Evolutionary conservation across 345 rosid genomes (phyloP).

Genomic region (Melaleuca alternifolia): DNA sequence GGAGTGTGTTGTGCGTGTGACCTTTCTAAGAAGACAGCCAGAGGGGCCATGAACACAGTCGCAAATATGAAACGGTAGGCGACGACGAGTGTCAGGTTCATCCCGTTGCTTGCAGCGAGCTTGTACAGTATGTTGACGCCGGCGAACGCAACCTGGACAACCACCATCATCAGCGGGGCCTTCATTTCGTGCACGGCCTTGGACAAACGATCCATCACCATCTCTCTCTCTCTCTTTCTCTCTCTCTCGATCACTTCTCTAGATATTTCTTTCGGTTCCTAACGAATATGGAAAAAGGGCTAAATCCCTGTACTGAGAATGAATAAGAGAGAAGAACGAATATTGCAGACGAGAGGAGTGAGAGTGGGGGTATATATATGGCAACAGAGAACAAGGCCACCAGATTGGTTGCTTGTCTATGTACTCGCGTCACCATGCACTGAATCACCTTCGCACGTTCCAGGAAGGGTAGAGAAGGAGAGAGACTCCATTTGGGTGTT

Average conservation of each 20-base stretch:
- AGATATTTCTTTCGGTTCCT: background rate
- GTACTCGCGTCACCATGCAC: background rate
- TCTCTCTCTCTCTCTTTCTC: background rate
- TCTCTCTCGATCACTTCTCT: background rate
- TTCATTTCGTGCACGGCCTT: background rate
- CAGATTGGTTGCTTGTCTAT: background rate
- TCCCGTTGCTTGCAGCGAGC: background rate
- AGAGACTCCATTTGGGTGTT: background rate
- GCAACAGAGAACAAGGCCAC: background rate
- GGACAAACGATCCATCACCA: background rate
- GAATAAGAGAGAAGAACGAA: background rate
- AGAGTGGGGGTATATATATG: background rate
- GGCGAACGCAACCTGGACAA: background rate
- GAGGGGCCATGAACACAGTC: background rate
- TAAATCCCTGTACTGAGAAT: background rate
- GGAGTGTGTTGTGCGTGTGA: background rate
- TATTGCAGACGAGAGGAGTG: background rate
- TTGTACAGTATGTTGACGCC: conserved; percentile 6
- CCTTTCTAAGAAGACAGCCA: conserved; percentile 8
- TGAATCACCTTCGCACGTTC: background rate
- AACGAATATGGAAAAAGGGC: background rate
- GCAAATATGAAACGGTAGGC: conserved; percentile 3
- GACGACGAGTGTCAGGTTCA: conserved; percentile 1
- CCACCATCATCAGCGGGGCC: conserved; percentile 3
- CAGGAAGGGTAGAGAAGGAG: background rate